Conservation (phyloP, 805 yeast species). For the Ogataea thermomethanolica region DNA sequence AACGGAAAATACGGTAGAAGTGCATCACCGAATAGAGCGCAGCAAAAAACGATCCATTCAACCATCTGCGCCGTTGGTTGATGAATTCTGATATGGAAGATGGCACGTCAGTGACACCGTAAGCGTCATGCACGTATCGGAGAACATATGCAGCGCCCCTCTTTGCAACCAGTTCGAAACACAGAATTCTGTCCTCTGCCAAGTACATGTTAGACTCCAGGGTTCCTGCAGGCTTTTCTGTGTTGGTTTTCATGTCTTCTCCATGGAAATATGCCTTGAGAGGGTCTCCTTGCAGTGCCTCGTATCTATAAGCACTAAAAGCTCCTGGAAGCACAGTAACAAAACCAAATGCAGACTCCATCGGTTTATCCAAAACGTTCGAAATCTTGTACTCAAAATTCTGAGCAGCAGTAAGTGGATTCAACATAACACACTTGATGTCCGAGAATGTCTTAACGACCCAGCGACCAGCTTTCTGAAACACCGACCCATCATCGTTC, state of each 20-base stretch:
- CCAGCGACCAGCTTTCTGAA: slow-evolving; percentile 22
- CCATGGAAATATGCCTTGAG: slow-evolving; percentile 90
- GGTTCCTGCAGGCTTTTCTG: slow-evolving; percentile 70
- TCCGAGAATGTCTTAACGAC: slow-evolving; percentile 46
- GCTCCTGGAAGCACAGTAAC: slow-evolving; percentile 96
- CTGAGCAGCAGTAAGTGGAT: slow-evolving; percentile 90
- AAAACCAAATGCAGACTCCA: slow-evolving; percentile 90
- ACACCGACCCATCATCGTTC: slow-evolving; percentile 29
- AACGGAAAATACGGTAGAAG: slow-evolving; percentile 66
- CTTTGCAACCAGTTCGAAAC: slow-evolving; percentile 92
- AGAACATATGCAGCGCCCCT: slow-evolving; percentile 65
- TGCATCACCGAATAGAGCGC: slow-evolving; percentile 82
- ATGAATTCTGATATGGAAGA: slow-evolving; percentile 82
- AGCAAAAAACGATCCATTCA: slow-evolving; percentile 95
- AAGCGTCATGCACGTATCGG: slow-evolving; percentile 79
- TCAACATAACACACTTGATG: slow-evolving; percentile 51
- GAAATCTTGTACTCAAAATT: slow-evolving; percentile 96
- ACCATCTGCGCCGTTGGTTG: slow-evolving; percentile 92
- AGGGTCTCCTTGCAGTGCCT: slow-evolving; percentile 77
- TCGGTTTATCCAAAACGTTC: slow-evolving; percentile 89
- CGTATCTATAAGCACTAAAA: slow-evolving; percentile 85
- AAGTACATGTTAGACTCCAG: slow-evolving; percentile 94
- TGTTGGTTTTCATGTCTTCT: slow-evolving; percentile 60
- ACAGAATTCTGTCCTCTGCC: slow-evolving; percentile 92
- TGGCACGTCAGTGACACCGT: slow-evolving; percentile 95